Percentiles rank a stretch among this genome's conserved stretches.
These are phyloP conservation scores for Syncephalastrum sp. DNA, from an alignment of 371 early-diverging fungal genomes.

Conservation along the genomic window DNA sequence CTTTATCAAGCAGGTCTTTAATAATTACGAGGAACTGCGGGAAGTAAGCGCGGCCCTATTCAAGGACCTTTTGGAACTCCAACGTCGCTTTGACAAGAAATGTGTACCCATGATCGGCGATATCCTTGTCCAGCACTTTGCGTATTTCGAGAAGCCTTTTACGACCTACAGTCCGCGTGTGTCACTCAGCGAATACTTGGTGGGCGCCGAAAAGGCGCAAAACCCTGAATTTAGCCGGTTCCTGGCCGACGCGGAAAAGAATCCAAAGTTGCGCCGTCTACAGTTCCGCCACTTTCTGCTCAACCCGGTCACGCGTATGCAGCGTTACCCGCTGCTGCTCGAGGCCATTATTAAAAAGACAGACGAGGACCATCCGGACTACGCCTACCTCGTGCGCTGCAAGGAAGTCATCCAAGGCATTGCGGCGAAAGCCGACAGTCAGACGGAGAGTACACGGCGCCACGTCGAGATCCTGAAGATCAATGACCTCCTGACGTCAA, in stretches of 20 bases:
- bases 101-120: conserved; percentile 86
- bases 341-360: conserved; percentile 84
- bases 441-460: conserved; percentile 24
- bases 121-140: conserved; percentile 73
- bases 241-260: conserved; percentile 60
- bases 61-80: conserved; percentile 60
- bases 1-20: conserved; percentile 82
- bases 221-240: conserved; percentile 76
- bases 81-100: conserved; percentile 61
- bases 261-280: conserved; percentile 65
- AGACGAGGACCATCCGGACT: conserved; percentile 81
- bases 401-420: conserved; percentile 48
- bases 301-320: conserved; percentile 84
- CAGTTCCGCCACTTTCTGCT: conserved; percentile 55
- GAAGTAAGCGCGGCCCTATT: conserved; percentile 73
- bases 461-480: conserved; percentile 36
- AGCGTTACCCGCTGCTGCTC: conserved; percentile 86
- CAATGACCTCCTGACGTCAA: conserved; percentile 45
- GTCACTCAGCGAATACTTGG: conserved; percentile 76
- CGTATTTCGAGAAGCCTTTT: conserved; percentile 76
- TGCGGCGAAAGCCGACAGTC: conserved; percentile 39
- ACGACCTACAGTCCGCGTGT: conserved; percentile 89
- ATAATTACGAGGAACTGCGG: conserved; percentile 75
- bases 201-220: conserved; percentile 68
- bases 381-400: conserved; percentile 74